These are phyloP conservation scores for Pichia cactophila DNA, from an alignment of 1,139 yeast genomes.

Conservation along the genomic window DNA sequence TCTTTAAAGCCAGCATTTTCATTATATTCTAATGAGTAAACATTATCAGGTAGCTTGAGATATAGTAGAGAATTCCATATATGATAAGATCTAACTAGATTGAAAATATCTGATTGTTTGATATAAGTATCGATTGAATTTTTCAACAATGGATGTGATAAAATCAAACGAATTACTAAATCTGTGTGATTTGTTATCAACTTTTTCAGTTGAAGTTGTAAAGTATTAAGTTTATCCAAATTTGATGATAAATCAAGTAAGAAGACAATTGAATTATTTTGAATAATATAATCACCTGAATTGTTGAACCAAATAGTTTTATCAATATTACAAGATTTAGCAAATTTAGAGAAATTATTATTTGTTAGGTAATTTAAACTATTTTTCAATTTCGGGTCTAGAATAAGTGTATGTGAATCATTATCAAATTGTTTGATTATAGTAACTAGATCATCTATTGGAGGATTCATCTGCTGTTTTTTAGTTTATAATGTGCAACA, in stretches of 20 bases:
- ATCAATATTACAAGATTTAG: slow-evolving; percentile 5
- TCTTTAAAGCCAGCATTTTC: slow-evolving; percentile 21
- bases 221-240: background rate
- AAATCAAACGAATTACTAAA: slow-evolving; percentile 8
- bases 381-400: slow-evolving; percentile 10
- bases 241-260: slow-evolving; percentile 3
- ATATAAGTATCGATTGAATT: slow-evolving; percentile 29
- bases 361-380: slow-evolving; percentile 10
- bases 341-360: slow-evolving; percentile 9
- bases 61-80: slow-evolving; percentile 23
- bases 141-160: slow-evolving; percentile 8
- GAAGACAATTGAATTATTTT: slow-evolving; percentile 5
- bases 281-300: background rate
- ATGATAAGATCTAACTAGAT: slow-evolving; percentile 31
- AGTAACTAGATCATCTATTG: background rate
- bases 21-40: slow-evolving; percentile 23
- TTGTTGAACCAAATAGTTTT: slow-evolving; percentile 5
- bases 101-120: slow-evolving; percentile 31
- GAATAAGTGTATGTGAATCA: slow-evolving; percentile 2
- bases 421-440: too few species aligned
- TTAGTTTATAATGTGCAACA: too few species aligned
- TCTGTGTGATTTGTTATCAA: slow-evolving; percentile 13
- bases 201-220: background rate
- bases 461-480: background rate
- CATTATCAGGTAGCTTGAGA: slow-evolving; percentile 19